Base-by-base conservation (phyloP, 192 early-diverging fungal species). In the Entomortierella parvispora region DNA sequence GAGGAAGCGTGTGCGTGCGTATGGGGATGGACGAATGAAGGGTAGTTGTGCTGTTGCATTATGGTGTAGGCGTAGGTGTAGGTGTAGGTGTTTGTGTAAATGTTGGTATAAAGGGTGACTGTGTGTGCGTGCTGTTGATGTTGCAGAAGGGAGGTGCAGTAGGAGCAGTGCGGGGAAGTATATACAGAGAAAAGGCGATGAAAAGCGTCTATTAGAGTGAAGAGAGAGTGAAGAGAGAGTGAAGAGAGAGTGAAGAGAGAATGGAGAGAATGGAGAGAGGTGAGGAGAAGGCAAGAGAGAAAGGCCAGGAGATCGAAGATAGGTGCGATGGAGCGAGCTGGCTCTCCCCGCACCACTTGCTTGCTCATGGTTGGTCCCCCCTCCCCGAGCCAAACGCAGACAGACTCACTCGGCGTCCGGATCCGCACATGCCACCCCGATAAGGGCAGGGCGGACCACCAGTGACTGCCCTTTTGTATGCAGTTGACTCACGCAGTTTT, bases 91-190 rank as follows among this genome's bases (percentile, higher is more conserved):
- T n/a, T 50, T 60, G 45, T 66, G 64, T 33, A 64, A 61, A 26
- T 71, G 69, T 62, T 75, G 71, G 26, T 75, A 64, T 52, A 67
- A 61, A 29, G n/a, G n/a, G n/a, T n/a, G n/a, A n/a, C 42, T 46
- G 7, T 52, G 40, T n/a, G 10, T 28, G 62, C 20, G 17, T 43
- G 23, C 14, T 26, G 57, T 58, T 29, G 18, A 5, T 22, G 60
- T 0, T 14, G 9, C 12, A 42, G 62, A 40, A 44, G n/a, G 22
- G 12, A 20, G 52, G 40, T 56, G 28, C n/a, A 32, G 28, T 29
- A 53, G n/a, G 10, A 29, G 50, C 15, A 28, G 17, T 15, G 14
- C 15, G 0, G 32, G 28, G 14, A 31, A 28, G 17, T 10, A 9
- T 50, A n/a, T 25, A 8, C 4, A 5, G 31, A 54, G 52, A 42